Base-by-base conservation (phyloP, 1,284 basidiomycete genomes). In the Sporisorium reilianum region DNA sequence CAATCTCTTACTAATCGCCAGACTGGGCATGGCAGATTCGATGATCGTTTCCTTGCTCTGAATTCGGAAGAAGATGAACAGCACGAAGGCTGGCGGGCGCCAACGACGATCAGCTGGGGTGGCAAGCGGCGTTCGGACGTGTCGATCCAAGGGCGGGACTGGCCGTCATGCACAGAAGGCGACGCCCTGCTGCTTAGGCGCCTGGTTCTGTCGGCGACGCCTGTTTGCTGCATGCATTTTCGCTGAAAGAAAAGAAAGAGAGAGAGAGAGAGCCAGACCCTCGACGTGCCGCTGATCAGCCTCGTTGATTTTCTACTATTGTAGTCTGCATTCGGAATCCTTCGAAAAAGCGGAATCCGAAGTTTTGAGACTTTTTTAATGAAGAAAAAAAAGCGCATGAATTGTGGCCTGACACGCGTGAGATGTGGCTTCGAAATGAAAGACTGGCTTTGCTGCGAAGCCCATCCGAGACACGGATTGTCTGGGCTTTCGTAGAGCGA, bases 381-480 rank as follows among this genome's bases (percentile, higher is more conserved):
- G n/a, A 20, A 41, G n/a, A n/a, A 41, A 41, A 7, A n/a, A 41
- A 41, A 6, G 30, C 30, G 30, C 30, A 30, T 30, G 30, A 30
- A 30, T 30, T 30, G 10, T 30, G 30, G 30, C 5, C 10, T 10
- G 30, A 30, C 40, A 41, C 40, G 40, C 40, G 40, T 20, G 40
- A 41, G n/a, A 41, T 20, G 40, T 41, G 10, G 40, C 40, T 41
- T 41, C 40, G 16, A 20, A 16, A 5, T 18, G 2, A 16, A 28
- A 50, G 32, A 50, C 48, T 16, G n/a, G 48, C 48, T 50, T 28
- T 26, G 48, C 48, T 34, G 20, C n/a, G 38, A 28, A 25, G 38
- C 34, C 53, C 45, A 44, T 34, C 53, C 48, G 60, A 62, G 60
- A 55, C 60, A 62, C 2, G 50, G 7, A 5, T 30, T 36, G 34